Evolutionary conservation across 1,139 yeast species (phyloP), one percentile per base, ranked within the genome.

Genomic region (Blastobotrys raffinosifermentans): DNA sequence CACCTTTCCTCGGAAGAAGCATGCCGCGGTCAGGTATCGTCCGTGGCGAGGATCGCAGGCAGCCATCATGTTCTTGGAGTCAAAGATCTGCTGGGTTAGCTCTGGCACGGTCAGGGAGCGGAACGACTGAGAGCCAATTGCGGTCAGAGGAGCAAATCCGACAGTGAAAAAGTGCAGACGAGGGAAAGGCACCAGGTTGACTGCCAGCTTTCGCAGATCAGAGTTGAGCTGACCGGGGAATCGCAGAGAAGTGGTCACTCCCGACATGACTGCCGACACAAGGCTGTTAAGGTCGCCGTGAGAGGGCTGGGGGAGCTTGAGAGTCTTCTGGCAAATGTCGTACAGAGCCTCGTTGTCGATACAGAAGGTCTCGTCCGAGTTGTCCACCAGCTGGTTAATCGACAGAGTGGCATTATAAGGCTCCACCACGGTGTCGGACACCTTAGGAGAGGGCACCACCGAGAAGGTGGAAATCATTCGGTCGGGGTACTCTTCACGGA

Each of bases 401-500:
- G 96, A 85, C 51, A 86, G 72, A 25, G 94, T 84, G 15, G 96
- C 94, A 57, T 86, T 86, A 67, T 86, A 86, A 37, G 96, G 96
- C 67, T 86, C 96, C 45, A 85, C 89, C 51, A 86, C 95, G 29
- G 96, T 85, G 60, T 86, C 96, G 30, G 93, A 80, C 38, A 83
- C 86, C 63, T 81, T 82, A 55, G 94, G 94, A 33, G 94, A 81
- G 38, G 96, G 96, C 49, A 85, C 81, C 43, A 86, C 95, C 3
- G 95, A 85, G 60, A 85, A 86, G 19, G 95, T 85, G 27, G 94
- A 94, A 85, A 85, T 80, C 95, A 86, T 86, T 70, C 95, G 80
- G 64, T 86, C 96, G 36, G 94, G 87, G 55, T 78, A 85, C 62
- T 85, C 94, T 61, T 85, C 94, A 63, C 87, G 76, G 55, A 84